Evolutionary conservation across 169 alveolate species (phyloP), one percentile per base, ranked within the genome.

Genomic region (Plasmodium knowlesi): DNA sequence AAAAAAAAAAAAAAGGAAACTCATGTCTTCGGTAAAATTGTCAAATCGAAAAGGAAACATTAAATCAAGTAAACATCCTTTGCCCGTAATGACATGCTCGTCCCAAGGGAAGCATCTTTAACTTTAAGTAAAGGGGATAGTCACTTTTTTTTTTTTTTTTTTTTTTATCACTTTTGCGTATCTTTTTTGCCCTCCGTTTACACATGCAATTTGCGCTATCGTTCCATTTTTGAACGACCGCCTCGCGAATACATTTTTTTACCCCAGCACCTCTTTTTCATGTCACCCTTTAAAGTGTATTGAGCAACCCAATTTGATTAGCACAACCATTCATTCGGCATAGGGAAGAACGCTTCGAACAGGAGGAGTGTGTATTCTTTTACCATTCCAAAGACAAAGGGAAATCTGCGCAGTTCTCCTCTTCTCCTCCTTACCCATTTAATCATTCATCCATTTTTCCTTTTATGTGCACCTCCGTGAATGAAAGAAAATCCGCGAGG

Each of bases 1-100:
- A 6, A 73, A 73, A 41, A 79, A 76, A 30, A 37, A 76, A 28
- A 76, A 76, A 30, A 9, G 57, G 39, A 76, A 76, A 76, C 0
- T 76, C 9, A 37, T 76, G 83, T 76, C 83, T 76, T 76, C 83
- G 57, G 28, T 76, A 76, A 76, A 5, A 76, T 43, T 76, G 28
- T 5, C n/a, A 76, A 76, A 14, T 16, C 28, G 50, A 16, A 37
- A 30, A n/a, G 50, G 32, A 76, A 76, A 76, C 30, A 39, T 19
- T 9, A 76, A n/a, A 76, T 37, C 34, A 12, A 76, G 12, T 28
- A 25, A 67, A 28, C 76, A 67, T 8, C 37, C 32, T 37, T 37
- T 76, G 50, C 57, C 70, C 0, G 50, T 76, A 76, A 76, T 43
- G 67, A 76, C 12, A 37, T 28, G 5, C n/a, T 25, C 37, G 5